Conservation (phyloP, 2,329 filamentous ascomycete genomes). For the Raffaelea deltoideospora region DNA sequence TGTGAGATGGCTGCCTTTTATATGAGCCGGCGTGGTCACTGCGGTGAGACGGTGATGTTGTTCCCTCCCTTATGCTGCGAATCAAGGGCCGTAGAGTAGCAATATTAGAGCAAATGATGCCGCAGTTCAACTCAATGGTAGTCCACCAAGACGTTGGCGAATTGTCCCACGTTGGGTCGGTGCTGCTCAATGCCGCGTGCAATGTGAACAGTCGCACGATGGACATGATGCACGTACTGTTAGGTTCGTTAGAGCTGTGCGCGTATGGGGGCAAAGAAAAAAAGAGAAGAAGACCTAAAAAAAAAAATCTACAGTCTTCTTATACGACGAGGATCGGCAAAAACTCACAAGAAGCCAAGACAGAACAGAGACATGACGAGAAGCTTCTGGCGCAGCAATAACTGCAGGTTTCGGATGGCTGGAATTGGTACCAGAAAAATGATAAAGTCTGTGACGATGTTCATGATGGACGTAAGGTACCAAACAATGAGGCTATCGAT, state of each 20-base stretch:
- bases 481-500: constrained; percentile 14
- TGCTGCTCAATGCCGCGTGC: constrained; percentile 45
- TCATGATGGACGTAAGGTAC: constrained; percentile 34
- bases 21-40: neutral
- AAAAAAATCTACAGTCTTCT: constrained; percentile 46
- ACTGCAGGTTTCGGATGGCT: constrained; percentile 67
- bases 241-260: too few species aligned
- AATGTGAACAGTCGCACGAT: constrained; percentile 25
- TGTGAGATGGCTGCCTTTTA: neutral
- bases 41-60: neutral
- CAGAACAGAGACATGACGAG: constrained; percentile 77
- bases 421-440: constrained; percentile 80
- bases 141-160: constrained; percentile 48
- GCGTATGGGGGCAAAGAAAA: constrained; percentile 12
- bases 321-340: too few species aligned
- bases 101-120: constrained; percentile 78
- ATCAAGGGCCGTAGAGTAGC: constrained; percentile 80
- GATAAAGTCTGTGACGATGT: constrained; percentile 79
- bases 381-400: constrained; percentile 73
- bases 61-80: neutral
- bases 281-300: neutral
- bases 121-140: constrained; percentile 80
- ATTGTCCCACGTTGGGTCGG: constrained; percentile 17
- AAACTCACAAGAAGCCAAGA: constrained; percentile 54
- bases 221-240: constrained; percentile 60